These are phyloP conservation scores for Aethionema arabicum DNA, from an alignment of 345 rosid genomes.

Conservation along the genomic window DNA sequence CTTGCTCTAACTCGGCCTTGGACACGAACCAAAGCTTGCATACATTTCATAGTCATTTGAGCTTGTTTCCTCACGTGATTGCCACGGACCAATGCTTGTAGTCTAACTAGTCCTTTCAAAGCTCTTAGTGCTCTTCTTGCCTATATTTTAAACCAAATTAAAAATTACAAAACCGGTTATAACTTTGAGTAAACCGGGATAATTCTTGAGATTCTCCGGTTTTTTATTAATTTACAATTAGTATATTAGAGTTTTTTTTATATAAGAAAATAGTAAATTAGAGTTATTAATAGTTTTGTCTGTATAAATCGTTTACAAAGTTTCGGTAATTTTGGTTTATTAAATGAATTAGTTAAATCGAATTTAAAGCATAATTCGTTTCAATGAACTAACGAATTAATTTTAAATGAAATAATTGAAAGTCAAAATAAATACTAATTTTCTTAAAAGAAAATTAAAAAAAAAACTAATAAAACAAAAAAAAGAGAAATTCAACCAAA, in stretches of 20 bases:
- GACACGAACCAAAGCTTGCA: slow-evolving; percentile 95
- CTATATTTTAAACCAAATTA: slow-evolving; percentile 30
- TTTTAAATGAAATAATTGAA: no score
- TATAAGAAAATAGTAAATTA: no score
- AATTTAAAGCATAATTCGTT: no score
- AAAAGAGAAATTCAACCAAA: no score
- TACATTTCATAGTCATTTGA: slow-evolving; percentile 94
- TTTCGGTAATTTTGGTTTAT: no score
- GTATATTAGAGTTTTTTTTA: not conserved
- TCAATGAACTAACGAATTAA: no score
- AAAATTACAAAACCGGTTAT: not conserved
- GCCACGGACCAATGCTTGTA: slow-evolving; percentile 94
- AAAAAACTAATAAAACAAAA: no score
- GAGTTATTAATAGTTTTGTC: no score
- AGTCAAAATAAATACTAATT: no score
- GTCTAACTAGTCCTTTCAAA: slow-evolving; percentile 84
- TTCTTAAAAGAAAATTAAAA: no score
- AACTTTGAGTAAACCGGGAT: not conserved
- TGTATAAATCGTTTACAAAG: no score
- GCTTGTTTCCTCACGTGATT: slow-evolving; percentile 95
- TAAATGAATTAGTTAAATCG: no score
- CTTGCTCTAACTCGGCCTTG: slow-evolving; percentile 89
- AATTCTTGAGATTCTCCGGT: not conserved
- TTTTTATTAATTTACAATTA: slow-evolving; percentile 1
- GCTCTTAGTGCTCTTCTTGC: slow-evolving; percentile 95